Base-by-base conservation (phyloP, 345 rosid genomes). In the Sisymbrium altissimum region DNA sequence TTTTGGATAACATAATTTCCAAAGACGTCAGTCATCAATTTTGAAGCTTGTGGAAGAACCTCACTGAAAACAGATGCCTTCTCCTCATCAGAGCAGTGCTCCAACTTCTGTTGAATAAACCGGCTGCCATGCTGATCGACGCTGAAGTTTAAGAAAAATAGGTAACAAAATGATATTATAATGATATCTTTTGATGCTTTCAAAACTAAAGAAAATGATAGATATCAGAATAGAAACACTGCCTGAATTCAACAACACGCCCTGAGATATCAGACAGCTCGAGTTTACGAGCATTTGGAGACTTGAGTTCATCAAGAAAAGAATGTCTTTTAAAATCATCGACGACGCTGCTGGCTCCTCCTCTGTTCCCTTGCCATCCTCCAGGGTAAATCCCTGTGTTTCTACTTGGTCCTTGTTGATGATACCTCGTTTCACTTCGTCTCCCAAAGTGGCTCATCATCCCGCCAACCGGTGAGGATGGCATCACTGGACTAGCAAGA, bases 91-190 rank as follows among this genome's bases (percentile, higher is more conserved):
- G 85, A 84, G 76, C 96, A 90, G 73, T 81, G 83, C 79, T 96
- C 99, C 81, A 92, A 71, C 84, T 96, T 92, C 82, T 96, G 97
- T 82, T 96, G 99, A 79, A 96, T 96, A 82, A 89, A 96, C 29
- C 99, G 98, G 81, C 98, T 96, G 70, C 99, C 99, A 74, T 96
- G 99, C 80, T 92, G 97, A 84, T 95, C 99, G 77, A 87, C 87
- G 73, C 99, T 95, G 90, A 74, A 79, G 71, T 54, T 19, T 56
- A n/a, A 71, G 54, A 61, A 72, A 58, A 52, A 45, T 30, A 53
- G 59, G 41, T 43, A 59, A 45, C 18, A 35, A 62, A 64, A 48
- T 38, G 11, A 50, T 54, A 53, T 62, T 23, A 48, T 6, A 27
- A 53, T 23, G 21, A 25, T 15, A 70, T 6, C 4, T 11, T 38